Evolutionary conservation across 768 basidiomycete genomes (phyloP).

Genomic region (Xerocomus brunneocitrinus): DNA sequence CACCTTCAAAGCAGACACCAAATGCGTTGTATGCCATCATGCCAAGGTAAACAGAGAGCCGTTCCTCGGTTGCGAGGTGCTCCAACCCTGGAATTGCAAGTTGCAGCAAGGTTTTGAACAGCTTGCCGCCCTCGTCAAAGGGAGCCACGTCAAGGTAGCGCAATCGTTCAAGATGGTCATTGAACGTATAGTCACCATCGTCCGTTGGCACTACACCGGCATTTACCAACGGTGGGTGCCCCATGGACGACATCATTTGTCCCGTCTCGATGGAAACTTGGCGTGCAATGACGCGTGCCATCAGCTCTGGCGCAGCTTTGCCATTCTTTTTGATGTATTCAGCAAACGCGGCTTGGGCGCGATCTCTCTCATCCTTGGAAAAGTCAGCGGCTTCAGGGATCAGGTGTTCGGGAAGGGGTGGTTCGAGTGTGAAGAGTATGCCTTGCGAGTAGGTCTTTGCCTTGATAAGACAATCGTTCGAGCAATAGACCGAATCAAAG

Average conservation of each 20-base stretch:
- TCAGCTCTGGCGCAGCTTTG: slow-evolving; percentile 49
- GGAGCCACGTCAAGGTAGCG: slow-evolving; percentile 57
- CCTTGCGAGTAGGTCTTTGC: slow-evolving; percentile 58
- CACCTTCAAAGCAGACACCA: slow-evolving; percentile 63
- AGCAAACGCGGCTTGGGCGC: slow-evolving; percentile 57
- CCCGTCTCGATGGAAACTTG: slow-evolving; percentile 62
- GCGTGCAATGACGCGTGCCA: slow-evolving; percentile 67
- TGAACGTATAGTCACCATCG: slow-evolving; percentile 53
- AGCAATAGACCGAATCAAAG: slow-evolving; percentile 66
- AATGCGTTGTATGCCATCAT: slow-evolving; percentile 76
- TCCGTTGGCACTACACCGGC: slow-evolving; percentile 34
- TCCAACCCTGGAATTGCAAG: slow-evolving; percentile 69
- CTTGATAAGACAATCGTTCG: slow-evolving; percentile 55
- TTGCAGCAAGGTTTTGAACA: slow-evolving; percentile 53
- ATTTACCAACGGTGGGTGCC: slow-evolving; percentile 6
- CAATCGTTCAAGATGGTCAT: slow-evolving; percentile 74
- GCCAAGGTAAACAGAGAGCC: slow-evolving; percentile 55
- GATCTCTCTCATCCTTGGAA: slow-evolving; percentile 42
- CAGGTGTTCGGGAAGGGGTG: slow-evolving; percentile 48
- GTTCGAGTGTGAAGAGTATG: slow-evolving; percentile 67
- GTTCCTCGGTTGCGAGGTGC: slow-evolving; percentile 61
- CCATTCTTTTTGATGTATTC: slow-evolving; percentile 49
- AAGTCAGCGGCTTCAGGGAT: slow-evolving; percentile 31
- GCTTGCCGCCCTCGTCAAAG: slow-evolving; percentile 43
- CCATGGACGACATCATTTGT: slow-evolving; percentile 43